Conservation (phyloP, 352 stramenopile genomes). For the Phytophthora ramorum region DNA sequence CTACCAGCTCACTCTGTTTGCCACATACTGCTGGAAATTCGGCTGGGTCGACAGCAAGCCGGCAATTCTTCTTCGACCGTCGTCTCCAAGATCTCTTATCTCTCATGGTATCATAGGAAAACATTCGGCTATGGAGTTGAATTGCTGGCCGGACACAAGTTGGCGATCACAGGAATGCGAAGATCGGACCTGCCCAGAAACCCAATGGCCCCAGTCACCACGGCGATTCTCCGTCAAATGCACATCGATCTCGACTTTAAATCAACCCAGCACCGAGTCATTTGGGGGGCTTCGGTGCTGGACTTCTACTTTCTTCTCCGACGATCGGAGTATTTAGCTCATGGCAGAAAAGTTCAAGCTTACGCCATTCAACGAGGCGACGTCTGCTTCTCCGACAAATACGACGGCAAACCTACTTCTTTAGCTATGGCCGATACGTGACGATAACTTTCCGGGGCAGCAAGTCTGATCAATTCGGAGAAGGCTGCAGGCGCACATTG, state of each 20-base stretch:
- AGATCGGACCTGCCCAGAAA: constrained; percentile 9
- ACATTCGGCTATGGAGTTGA: constrained; percentile 22
- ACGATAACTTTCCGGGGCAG: constrained; percentile 17
- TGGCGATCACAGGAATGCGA: constrained; percentile 46
- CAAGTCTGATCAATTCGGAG: constrained; percentile 3
- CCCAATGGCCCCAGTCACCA: constrained; percentile 19
- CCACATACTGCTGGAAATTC: constrained; percentile 7
- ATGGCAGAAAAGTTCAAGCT: neutral
- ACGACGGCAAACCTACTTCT: constrained; percentile 1
- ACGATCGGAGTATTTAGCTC: constrained; percentile 27
- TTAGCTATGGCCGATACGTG: neutral
- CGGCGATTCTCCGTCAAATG: too few species aligned
- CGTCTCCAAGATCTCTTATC: constrained; percentile 32
- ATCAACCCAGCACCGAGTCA: constrained; percentile 29
- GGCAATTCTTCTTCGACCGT: constrained; percentile 34
- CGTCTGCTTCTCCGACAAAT: too few species aligned
- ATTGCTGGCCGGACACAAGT: constrained; percentile 20
- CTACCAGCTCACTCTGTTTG: constrained; percentile 20
- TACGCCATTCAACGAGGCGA: constrained; percentile 10
- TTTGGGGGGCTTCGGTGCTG: constrained; percentile 38
- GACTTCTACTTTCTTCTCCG: constrained; percentile 31
- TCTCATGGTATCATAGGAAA: constrained; percentile 19
- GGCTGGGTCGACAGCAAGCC: constrained; percentile 4
- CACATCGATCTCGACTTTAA: constrained; percentile 17
- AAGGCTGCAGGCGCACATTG: constrained; percentile 9